Base-by-base conservation (phyloP, 2,329 filamentous ascomycete species). In the Coleophoma eucalyptorum region DNA sequence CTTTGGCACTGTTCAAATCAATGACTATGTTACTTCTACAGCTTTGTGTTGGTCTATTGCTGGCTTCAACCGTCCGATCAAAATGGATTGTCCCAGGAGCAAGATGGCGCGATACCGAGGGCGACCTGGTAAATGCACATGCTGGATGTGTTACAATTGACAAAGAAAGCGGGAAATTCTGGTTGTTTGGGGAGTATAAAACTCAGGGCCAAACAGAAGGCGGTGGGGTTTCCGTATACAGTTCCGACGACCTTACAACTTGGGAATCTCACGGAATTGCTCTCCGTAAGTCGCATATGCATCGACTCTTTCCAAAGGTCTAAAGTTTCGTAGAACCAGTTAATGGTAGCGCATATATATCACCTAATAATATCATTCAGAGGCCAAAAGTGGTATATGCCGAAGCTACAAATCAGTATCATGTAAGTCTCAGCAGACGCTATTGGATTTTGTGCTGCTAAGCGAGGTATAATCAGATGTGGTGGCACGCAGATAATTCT, bases 181-280 rank as follows among this genome's bases (percentile, higher is more conserved):
- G 76, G 66, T 77, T 75, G 72, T 84, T 84, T 50, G 81, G 81
- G 34, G 81, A 85, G 60, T 78, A 82, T 66, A 85, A 85, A 65
- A 66, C 73, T 11, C 64, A 84, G 56, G 79, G 74, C 0, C 78
- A 81, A 54, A 72, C 70, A 7, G 81, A 85, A 58, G 81, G 81
- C 10, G 81, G 79, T 0, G 81, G 81, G 16, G 67, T 85, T 0
- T 77, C 78, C 1, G 81, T 83, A 1, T 82, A 82, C 61, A 83
- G 79, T 60, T 84, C 81, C 0, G 71, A 78, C 18, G 80, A 85
- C 55, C 67, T 85, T 2, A 78, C 76, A 2, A 84, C 79, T 0
- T 85, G 81, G 81, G 68, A 75, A 18, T 72, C 65, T 40, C 78
- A 83, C 52, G 81, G 81, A 0, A 63, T 83, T 37, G 81, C 81